Percentiles rank a stretch among this genome's conserved stretches.
Conservation (phyloP, 352 stramenopile genomes). For the Pythium utonaiense region DNA sequence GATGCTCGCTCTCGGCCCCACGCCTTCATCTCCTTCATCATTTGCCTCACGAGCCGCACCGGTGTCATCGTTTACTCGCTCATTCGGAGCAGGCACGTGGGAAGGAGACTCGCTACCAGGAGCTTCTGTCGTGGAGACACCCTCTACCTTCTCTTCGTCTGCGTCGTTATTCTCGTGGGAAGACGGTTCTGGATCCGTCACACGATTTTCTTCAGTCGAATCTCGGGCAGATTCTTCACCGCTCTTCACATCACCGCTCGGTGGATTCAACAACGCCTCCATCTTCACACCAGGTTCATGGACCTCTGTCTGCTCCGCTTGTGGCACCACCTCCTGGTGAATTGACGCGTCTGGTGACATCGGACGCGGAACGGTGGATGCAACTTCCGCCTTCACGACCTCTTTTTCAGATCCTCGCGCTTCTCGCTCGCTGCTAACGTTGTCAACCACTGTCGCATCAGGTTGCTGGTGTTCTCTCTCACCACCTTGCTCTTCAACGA, state of each 20-base stretch:
- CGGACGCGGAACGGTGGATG: neutral
- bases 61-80: neutral
- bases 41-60: neutral
- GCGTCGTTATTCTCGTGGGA: neutral
- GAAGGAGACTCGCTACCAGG: neutral
- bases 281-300: conserved; percentile 3
- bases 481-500: neutral
- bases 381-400: neutral
- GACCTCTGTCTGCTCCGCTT: neutral
- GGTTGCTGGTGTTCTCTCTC: neutral
- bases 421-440: neutral
- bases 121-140: neutral
- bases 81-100: neutral
- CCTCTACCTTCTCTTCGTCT: neutral
- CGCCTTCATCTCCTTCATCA: neutral
- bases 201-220: neutral
- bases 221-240: neutral
- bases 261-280: neutral
- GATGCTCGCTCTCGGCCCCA: neutral
- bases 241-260: neutral
- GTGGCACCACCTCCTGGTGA: neutral
- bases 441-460: neutral
- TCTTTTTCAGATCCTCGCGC: too few species aligned
- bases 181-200: neutral
- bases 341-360: neutral